phyloP scores from a whole-genome alignment of 768 basidiomycete species.

The Boletus rubroflammeus region DNA sequence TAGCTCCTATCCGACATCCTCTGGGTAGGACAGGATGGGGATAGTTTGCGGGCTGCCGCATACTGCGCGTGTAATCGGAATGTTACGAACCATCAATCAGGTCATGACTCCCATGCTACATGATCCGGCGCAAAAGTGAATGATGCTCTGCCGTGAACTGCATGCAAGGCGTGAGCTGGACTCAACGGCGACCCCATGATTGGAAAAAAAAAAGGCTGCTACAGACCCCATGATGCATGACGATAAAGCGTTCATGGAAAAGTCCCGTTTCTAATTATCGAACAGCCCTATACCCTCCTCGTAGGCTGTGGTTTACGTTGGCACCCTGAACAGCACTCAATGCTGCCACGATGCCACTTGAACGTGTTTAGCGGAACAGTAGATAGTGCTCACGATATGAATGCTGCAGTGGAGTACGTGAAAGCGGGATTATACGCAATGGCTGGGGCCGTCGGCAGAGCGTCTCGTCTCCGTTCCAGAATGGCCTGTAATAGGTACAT shows the following conservation, averaged over 20 bases:
- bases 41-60: conserved; percentile 8
- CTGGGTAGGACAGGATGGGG: conserved; percentile 1
- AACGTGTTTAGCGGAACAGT: conserved; percentile 20
- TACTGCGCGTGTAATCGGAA: conserved; percentile 18
- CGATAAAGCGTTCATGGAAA: conserved; percentile 10
- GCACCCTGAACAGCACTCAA: conserved; percentile 24
- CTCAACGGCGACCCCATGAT: conserved; percentile 9
- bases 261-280: conserved; percentile 14
- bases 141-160: conserved; percentile 22
- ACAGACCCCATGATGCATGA: conserved; percentile 13
- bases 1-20: conserved; percentile 21
- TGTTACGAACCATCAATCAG: conserved; percentile 17
- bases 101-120: conserved; percentile 21
- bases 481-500: conserved; percentile 9
- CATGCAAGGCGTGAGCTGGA: conserved; percentile 11
- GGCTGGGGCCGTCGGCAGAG: conserved; percentile 20
- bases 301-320: conserved; percentile 30
- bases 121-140: conserved; percentile 14
- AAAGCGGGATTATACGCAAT: conserved; percentile 23
- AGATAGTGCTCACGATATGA: conserved; percentile 20
- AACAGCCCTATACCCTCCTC: conserved; percentile 23
- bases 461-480: conserved; percentile 21
- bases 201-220: conserved; percentile 8
- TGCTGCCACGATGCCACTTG: conserved; percentile 17
- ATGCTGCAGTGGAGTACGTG: conserved; percentile 23